Evolutionary conservation across 2,329 filamentous ascomycete genomes (phyloP).

Genomic region (Pseudogymnoascus sp.): DNA sequence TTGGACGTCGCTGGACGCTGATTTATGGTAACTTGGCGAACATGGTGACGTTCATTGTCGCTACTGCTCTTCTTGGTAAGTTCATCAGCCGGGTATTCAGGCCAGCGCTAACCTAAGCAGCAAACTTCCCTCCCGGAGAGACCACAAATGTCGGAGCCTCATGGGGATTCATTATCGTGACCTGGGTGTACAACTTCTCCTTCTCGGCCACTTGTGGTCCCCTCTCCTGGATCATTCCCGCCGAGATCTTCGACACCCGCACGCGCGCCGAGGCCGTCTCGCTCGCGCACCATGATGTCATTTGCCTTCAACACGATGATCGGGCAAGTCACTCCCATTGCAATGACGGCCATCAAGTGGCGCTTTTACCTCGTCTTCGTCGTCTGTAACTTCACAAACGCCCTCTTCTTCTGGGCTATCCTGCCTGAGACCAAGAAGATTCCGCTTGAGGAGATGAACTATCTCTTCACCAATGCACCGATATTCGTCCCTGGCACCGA

Average conservation of each 20-base stretch:
- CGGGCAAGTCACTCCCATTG: slow-evolving; percentile 58
- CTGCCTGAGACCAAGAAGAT: slow-evolving; percentile 60
- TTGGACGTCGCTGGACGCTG: slow-evolving; percentile 65
- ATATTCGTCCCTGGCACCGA: slow-evolving; percentile 55
- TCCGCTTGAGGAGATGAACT: slow-evolving; percentile 63
- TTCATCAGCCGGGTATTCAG: slow-evolving; percentile 2
- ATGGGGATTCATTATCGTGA: slow-evolving; percentile 71
- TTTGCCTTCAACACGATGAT: slow-evolving; percentile 77
- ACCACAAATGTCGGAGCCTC: slow-evolving; percentile 47
- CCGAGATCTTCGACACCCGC: slow-evolving; percentile 72
- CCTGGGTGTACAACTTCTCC: slow-evolving; percentile 75
- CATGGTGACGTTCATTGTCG: slow-evolving; percentile 65
- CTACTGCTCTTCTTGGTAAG: slow-evolving; percentile 42
- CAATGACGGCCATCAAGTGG: slow-evolving; percentile 41
- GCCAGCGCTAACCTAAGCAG: slow-evolving; percentile 18
- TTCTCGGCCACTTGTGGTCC: slow-evolving; percentile 68
- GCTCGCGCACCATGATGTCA: slow-evolving; percentile 63
- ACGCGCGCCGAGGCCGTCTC: slow-evolving; percentile 70
- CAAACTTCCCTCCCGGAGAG: slow-evolving; percentile 52
- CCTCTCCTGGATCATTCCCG: slow-evolving; percentile 55
- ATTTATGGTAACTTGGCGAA: slow-evolving; percentile 69
- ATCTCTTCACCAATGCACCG: slow-evolving; percentile 58
- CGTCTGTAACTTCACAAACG: slow-evolving; percentile 63
- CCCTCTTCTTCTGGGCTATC: slow-evolving; percentile 60
- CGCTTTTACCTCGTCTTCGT: slow-evolving; percentile 52